Base-by-base conservation (phyloP, 2,329 filamentous ascomycete genomes). In the Xylaria sp. region DNA sequence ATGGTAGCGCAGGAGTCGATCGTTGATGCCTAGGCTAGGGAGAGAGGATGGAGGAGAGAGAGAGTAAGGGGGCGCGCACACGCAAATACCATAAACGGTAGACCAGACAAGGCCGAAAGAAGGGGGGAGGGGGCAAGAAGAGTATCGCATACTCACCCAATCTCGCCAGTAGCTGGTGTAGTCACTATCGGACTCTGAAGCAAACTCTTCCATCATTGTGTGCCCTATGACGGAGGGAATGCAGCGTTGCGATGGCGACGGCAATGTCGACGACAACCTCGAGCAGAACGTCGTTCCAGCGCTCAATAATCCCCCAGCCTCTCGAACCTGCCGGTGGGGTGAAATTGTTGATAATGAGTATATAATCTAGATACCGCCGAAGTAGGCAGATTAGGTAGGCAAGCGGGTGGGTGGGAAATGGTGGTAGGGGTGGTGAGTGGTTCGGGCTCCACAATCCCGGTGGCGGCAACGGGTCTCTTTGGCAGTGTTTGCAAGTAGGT, bases 101-200 rank as follows among this genome's bases (percentile, higher is more conserved):
- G 12, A 53, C n/a, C 11, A 42, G 57, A 8, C 61, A 65, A 53
- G 17, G 61, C 30, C n/a, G 7, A 51, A 9, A 30, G 12, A 30
- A 8, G 17, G 12, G 4, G 14, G 14, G 8, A 17, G 3, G 7
- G 3, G 12, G 9, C 21, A 30, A 53, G 48, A 32, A 9, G 21
- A 27, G 9, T n/a, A 14, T 11, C 48, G 21, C 9, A 11, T 5
- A 90, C 93, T 84, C 85, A 98, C 96, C 96, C 96, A 99, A 83
- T 99, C 96, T 81, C 95, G 88, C 96, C 96, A 99, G 82, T 98
- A 99, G 82, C 94, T 98, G 57, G 96, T 98, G 81, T 98, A 99
- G 84, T 99, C 96, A 82, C 94, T 98, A 80, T 99, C 96, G 12
- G 94, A 97, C 82, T 99, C 96, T 79, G 94, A 98, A 74, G 93